Evolutionary conservation across 306 rosid genomes (phyloP).

Genomic region (Oemleria cerasiformis): DNA sequence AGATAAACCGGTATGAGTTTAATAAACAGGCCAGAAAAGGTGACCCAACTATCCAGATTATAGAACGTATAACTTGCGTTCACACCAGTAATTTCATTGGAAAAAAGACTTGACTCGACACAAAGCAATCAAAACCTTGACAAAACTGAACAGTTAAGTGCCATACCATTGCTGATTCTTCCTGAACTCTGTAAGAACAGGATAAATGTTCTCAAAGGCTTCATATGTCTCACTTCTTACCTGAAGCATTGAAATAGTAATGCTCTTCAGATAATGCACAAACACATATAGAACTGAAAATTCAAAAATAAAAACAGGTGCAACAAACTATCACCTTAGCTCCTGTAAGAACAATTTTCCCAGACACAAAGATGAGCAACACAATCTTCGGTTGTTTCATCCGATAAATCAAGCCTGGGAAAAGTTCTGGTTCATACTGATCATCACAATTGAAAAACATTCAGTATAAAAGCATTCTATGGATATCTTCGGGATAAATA

Average conservation of each 20-base stretch:
- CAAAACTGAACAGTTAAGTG: background rate
- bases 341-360: slow-evolving; percentile 93
- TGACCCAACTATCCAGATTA: too few relatives aligned
- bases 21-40: background rate
- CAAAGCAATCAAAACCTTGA: background rate
- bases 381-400: slow-evolving; percentile 98
- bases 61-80: background rate
- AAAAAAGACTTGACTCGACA: background rate
- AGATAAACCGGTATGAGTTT: background rate
- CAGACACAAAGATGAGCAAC: slow-evolving; percentile 88
- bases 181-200: slow-evolving; percentile 89
- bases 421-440: slow-evolving; percentile 95
- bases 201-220: slow-evolving; percentile 95
- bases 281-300: background rate
- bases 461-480: background rate
- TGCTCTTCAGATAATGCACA: background rate
- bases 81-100: slow-evolving; percentile 4
- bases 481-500: background rate
- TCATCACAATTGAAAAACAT: background rate
- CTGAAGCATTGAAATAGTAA: slow-evolving; percentile 29
- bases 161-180: slow-evolving; percentile 84
- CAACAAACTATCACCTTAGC: slow-evolving; percentile 67
- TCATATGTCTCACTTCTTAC: slow-evolving; percentile 90
- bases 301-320: background rate
- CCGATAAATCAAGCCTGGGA: slow-evolving; percentile 92